These are phyloP conservation scores for Heterobasidion parviporum DNA, from an alignment of 1,284 basidiomycete species.

Conservation along the genomic window DNA sequence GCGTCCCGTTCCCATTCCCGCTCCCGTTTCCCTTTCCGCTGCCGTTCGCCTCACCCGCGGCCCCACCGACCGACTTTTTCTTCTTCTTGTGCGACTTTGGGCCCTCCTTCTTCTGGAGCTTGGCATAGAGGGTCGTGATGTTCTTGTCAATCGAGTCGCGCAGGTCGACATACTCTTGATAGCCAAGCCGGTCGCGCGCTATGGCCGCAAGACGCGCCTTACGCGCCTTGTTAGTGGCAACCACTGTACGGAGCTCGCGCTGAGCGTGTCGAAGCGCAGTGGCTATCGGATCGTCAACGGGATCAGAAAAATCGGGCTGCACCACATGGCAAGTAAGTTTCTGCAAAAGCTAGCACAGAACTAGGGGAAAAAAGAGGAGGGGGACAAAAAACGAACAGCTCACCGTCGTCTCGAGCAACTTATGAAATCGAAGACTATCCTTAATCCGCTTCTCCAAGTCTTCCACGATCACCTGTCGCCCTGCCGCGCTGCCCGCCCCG, in stretches of 20 bases:
- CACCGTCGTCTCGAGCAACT: constrained; percentile 50
- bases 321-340: constrained; percentile 7
- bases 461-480: constrained; percentile 63
- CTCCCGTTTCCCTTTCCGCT: constrained; percentile 6
- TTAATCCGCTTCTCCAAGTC: constrained; percentile 63
- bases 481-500: constrained; percentile 61
- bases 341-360: no score
- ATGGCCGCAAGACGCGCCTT: constrained; percentile 67
- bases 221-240: constrained; percentile 77
- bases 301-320: constrained; percentile 69
- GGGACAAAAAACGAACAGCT: constrained; percentile 15
- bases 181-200: constrained; percentile 83
- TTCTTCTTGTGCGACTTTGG: constrained; percentile 66
- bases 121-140: constrained; percentile 61
- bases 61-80: constrained; percentile 37
- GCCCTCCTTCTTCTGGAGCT: constrained; percentile 67
- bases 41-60: constrained; percentile 27
- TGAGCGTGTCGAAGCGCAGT: constrained; percentile 86
- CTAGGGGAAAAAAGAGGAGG: not conserved
- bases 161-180: constrained; percentile 79
- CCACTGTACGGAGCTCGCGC: constrained; percentile 68
- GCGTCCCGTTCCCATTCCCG: constrained; percentile 5
- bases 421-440: constrained; percentile 67
- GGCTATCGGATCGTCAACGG: constrained; percentile 90
- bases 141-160: constrained; percentile 80